These are phyloP conservation scores for Fusarium armeniacum DNA, from an alignment of 2,329 filamentous ascomycete genomes.

Conservation along the genomic window DNA sequence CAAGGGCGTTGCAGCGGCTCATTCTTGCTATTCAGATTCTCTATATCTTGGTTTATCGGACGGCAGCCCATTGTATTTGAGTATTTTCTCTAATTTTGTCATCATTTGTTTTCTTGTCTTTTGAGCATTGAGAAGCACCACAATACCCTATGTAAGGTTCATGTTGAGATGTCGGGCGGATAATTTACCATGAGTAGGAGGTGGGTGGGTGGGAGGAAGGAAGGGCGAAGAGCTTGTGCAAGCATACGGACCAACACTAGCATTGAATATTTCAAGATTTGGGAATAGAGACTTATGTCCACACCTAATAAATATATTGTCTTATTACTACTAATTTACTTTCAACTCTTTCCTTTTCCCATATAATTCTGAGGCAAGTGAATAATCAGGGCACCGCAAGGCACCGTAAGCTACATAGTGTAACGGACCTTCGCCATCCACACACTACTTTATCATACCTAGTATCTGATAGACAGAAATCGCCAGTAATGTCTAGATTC, in stretches of 20 bases:
- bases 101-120: constrained; percentile 11
- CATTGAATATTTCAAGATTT: constrained; percentile 2
- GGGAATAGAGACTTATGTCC: constrained; percentile 2
- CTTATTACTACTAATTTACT: not conserved
- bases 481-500: not conserved
- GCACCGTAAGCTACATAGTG: too few relatives aligned
- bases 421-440: not conserved
- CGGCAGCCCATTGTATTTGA: not conserved
- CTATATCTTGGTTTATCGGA: constrained; percentile 1
- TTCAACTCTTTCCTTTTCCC: not conserved
- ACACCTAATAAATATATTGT: constrained; percentile 15
- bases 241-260: not conserved
- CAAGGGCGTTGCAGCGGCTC: constrained; percentile 15
- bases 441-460: not conserved
- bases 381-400: too few relatives aligned
- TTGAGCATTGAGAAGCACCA: constrained; percentile 18
- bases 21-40: not conserved
- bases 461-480: not conserved
- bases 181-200: constrained; percentile 9
- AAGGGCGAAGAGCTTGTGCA: not conserved
- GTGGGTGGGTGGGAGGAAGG: not conserved
- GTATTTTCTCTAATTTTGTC: constrained; percentile 7
- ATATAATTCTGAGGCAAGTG: not conserved
- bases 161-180: constrained; percentile 14
- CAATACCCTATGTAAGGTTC: constrained; percentile 29